Base-by-base conservation (phyloP, 495 filamentous ascomycete genomes). In the Penicillium coprophilum region DNA sequence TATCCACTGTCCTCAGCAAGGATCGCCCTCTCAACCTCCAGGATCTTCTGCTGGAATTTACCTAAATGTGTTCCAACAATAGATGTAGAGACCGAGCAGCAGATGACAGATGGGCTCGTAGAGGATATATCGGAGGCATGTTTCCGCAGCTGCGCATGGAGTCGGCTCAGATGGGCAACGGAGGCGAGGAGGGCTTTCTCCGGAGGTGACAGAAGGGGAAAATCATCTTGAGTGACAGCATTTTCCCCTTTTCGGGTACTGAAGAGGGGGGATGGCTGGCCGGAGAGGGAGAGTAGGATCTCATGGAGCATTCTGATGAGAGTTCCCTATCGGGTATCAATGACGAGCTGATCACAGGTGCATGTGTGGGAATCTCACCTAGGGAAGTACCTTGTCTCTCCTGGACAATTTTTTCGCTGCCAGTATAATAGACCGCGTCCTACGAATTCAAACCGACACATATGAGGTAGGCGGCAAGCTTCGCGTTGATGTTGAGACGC, bases 221-320 rank as follows among this genome's bases (percentile, higher is more conserved):
- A 69, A 58, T 71, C 63, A 60, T 67, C 72, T 65, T 69, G 70
- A 64, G 70, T 53, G 51, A 71, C 61, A 55, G 67, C 63, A 65
- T 77, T 59, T 61, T 70, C 61, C 40, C 76, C 61, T 44, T 61
- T 40, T 20, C 73, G 57, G 59, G 77, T 53, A 56, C 75, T 74
- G 74, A 97, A 87, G 62, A 97, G 84, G 44, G 91, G 85, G 52
- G 93, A 97, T 24, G 90, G 87, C 74, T 96, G 90, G 50, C 93
- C 93, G 60, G 91, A 94, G 70, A 98, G 87, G 66, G 90, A 90
- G 68, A 98, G 87, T 62, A 98, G 82, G 73, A 98, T 87, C 76
- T 98, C 94, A 79, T 97, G 93, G 66, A 97, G 87, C 93, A 97
- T 97, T 72, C 69, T 80, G 73, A 55, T 53, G 66, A 57, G 13